Evolutionary conservation across 2,329 filamentous ascomycete genomes (phyloP), one percentile per base, ranked within the genome.

Genomic region (Mycosphaerella sp.): DNA sequence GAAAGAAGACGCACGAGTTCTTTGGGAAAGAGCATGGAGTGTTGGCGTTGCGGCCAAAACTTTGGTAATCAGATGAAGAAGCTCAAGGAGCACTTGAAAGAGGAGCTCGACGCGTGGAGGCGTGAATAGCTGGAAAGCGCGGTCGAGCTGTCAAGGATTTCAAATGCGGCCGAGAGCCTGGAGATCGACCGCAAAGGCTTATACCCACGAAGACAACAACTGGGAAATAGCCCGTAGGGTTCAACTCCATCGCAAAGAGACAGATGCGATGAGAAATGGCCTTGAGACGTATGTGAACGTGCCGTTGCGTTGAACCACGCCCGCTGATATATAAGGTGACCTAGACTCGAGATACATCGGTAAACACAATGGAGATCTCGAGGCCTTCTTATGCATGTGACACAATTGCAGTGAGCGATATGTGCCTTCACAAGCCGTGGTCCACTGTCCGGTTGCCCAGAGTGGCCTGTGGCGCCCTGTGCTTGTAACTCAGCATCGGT

Each of bases 21-120:
- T 56, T 71, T 76, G 32, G 69, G 71, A 53, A 41, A 41, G 12
- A 83, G 89, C 53, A 76, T 95, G 68, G 71, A 72, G 56, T 97
- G 93, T 68, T 97, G 93, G 91, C 78, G 87, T 45, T 97, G 93
- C 71, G 81, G 82, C 1, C 71, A 69, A 67, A 79, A 81, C 46
- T 96, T 93, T 70, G 79, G 78, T 16, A 87, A 87, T 59, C 79
- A 77, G 64, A 94, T 96, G 68, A 74, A 79, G 58, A 76, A 75
- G 66, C 67, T 95, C 47, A 93, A 93, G 69, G 75, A 73, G 53
- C 90, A 98, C 73, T 71, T 95, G 41, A 77, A 78, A 13, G 72
- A 76, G 21, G 89, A 95, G 70, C 89, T 88, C 66, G 78, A 85
- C 60, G 73, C 71, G 52, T 95, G 89, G 89, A 88, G 79, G 69